Evolutionary conservation across 2,329 filamentous ascomycete genomes (phyloP), one percentile per base, ranked within the genome.

Genomic region (Aspergillus sp.): DNA sequence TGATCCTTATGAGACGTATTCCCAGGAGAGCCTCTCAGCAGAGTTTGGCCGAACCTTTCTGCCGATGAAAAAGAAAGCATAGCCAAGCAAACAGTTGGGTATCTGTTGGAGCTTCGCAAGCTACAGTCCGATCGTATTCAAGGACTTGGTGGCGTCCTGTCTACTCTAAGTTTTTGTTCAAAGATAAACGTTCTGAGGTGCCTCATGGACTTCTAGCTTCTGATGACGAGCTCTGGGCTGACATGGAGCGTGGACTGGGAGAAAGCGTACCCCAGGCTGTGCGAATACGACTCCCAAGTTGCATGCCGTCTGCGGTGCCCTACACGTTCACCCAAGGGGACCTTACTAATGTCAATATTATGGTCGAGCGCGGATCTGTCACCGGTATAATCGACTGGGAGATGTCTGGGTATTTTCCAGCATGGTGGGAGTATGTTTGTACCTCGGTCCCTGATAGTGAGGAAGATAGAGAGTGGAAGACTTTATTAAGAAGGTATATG

Each of bases 341-440:
- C 50, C 60, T 76, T 5, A 67, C 63, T 11, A 58, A 59, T 31
- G 59, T 64, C 5, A 76, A 76, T 45, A 72, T 76, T 45, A 73
- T 77, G 47, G 69, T 72, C 32, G 58, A 70, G 6, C 56, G 70
- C 52, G 69, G 68, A 14, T 61, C 64, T 40, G 52, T 76, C n/a
- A 63, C 65, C 9, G 72, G 67, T 19, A 72, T 75, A 32, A 60
- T 77, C 55, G 71, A 76, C 41, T 76, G 71, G 73, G 71, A 76
- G 58, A 56, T 47, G 36, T 59, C 65, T 17, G 69, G 67, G 3
- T 76, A 71, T 53, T 70, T 67, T 29, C 73, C 71, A n/a, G 69
- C 67, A 19, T 76, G 70, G 71, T 72, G 66, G 69, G 60, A 66
- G n/a, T 64, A 58, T 57, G 52, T 48, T 0, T 53, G 44, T 17